Percentiles rank a stretch among this genome's conserved stretches.
Conservation (phyloP, 768 basidiomycete species). For the Tulasnella sp. region DNA sequence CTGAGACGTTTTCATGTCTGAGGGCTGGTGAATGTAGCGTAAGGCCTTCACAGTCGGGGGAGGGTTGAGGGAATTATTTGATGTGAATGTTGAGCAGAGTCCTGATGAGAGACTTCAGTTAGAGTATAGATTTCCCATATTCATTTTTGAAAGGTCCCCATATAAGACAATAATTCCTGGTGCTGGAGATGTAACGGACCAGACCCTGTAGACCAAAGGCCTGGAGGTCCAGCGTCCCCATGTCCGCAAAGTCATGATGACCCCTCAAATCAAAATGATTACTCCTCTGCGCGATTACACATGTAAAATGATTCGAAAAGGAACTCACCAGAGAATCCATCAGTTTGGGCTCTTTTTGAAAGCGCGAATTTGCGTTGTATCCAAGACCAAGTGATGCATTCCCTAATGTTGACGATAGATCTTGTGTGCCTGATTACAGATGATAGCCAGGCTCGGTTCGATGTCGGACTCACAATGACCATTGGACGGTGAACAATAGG, state of each 20-base stretch:
- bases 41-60: conserved; percentile 18
- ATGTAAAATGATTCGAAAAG: too few relatives aligned
- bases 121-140: neutral
- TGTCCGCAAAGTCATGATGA: conserved; percentile 74
- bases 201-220: conserved; percentile 65
- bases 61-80: conserved; percentile 35
- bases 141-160: conserved; percentile 25
- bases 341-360: conserved; percentile 50
- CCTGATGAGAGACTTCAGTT: neutral
- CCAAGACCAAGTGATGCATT: conserved; percentile 66
- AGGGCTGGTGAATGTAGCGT: conserved; percentile 37
- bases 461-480: conserved; percentile 45
- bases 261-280: conserved; percentile 35
- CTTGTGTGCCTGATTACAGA: conserved; percentile 53
- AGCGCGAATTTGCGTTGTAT: conserved; percentile 54
- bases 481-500: too few relatives aligned
- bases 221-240: conserved; percentile 42
- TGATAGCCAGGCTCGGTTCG: conserved; percentile 61
- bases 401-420: conserved; percentile 82
- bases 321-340: conserved; percentile 63
- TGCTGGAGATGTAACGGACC: conserved; percentile 56
- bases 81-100: conserved; percentile 38
- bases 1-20: conserved; percentile 49
- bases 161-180: conserved; percentile 59
- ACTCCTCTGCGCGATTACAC: conserved; percentile 21